Conservation (phyloP, 2,329 filamentous ascomycete genomes). For the Botrytis sinoallii region DNA sequence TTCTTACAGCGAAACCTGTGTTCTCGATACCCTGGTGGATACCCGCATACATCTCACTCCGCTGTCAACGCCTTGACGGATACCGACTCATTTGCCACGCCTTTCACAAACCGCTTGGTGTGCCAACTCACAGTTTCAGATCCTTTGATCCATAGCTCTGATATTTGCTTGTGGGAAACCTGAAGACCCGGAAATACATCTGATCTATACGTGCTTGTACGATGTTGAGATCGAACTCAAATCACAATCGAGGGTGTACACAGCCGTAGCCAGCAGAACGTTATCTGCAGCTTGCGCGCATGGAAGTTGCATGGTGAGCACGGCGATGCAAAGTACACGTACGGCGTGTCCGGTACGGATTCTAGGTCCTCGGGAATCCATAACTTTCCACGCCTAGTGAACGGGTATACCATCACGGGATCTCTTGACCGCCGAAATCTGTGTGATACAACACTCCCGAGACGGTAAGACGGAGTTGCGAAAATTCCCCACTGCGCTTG, state of each 20-base stretch:
- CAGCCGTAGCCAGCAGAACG: neutral
- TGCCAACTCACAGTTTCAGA: constrained; percentile 8
- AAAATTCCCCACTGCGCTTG: neutral
- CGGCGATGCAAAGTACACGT: neutral
- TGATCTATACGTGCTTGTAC: neutral
- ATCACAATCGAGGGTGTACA: neutral
- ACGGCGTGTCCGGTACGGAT: neutral
- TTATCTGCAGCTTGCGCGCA: constrained; percentile 4
- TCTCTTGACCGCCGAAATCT: neutral
- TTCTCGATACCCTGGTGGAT: neutral
- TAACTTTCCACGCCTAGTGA: neutral
- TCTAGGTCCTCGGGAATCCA: neutral
- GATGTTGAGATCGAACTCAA: neutral
- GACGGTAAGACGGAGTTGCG: neutral
- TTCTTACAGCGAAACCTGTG: neutral
- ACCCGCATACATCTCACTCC: neutral
- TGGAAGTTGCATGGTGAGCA: constrained; percentile 6
- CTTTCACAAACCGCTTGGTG: neutral
- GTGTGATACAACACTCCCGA: neutral
- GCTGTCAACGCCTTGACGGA: constrained; percentile 10
- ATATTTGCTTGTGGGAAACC: neutral
- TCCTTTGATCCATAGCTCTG: neutral
- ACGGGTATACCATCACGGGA: constrained; percentile 1
- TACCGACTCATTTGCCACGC: constrained; percentile 8
- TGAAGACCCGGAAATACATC: neutral